These are phyloP conservation scores for Arabidopsis suecica DNA, from an alignment of 345 rosid species.

Conservation along the genomic window DNA sequence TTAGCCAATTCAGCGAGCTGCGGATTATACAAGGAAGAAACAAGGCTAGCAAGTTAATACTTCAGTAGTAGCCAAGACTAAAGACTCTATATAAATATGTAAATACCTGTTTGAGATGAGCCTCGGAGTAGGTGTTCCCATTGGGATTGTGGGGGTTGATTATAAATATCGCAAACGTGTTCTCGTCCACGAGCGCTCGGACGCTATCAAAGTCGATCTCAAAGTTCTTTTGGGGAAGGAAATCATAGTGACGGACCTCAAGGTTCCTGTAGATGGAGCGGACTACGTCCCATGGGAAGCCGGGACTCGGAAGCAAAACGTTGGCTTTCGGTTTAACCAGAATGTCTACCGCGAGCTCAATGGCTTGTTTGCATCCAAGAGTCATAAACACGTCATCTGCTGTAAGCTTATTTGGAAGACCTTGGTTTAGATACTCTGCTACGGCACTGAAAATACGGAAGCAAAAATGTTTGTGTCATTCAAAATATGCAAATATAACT, in stretches of 20 bases:
- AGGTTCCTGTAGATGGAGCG: slow-evolving; percentile 33
- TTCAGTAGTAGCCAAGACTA: background rate
- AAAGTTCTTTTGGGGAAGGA: slow-evolving; percentile 54
- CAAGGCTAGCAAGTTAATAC: background rate
- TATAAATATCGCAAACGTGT: slow-evolving; percentile 59
- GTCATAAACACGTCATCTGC: slow-evolving; percentile 62
- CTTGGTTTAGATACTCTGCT: slow-evolving; percentile 53
- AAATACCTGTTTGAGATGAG: slow-evolving; percentile 51
- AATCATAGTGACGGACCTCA: slow-evolving; percentile 54
- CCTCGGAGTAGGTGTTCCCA: slow-evolving; percentile 48
- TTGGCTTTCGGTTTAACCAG: slow-evolving; percentile 58
- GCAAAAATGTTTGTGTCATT: background rate
- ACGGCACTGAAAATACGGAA: slow-evolving; percentile 46
- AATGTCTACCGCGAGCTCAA: slow-evolving; percentile 48
- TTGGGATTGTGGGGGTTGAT: slow-evolving; percentile 49
- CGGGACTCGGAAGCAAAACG: slow-evolving; percentile 44
- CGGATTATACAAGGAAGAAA: background rate
- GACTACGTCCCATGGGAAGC: slow-evolving; percentile 51
- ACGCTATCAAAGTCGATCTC: slow-evolving; percentile 60
- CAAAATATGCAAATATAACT: too few relatives aligned
- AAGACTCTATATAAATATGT: background rate
- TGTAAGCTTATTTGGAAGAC: slow-evolving; percentile 51
- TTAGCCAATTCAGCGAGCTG: slow-evolving; percentile 60
- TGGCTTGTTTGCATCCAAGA: slow-evolving; percentile 60
- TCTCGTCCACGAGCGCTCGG: slow-evolving; percentile 53